Percentiles rank a stretch among this genome's conserved stretches.
These are phyloP conservation scores for Penicillium paneum DNA, from an alignment of 2,329 filamentous ascomycete genomes.

Conservation along the genomic window DNA sequence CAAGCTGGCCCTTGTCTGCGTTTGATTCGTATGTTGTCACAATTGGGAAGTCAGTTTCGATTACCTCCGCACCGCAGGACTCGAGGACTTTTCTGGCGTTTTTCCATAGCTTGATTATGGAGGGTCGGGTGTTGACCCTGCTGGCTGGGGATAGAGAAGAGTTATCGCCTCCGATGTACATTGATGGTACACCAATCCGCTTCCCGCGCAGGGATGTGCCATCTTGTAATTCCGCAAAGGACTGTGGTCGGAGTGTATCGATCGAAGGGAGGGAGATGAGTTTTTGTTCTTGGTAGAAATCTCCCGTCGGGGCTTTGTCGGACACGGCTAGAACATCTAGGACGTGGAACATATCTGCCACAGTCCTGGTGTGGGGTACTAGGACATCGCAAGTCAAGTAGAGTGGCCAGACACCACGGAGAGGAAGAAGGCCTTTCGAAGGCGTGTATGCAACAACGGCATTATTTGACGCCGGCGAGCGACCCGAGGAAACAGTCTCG, in stretches of 20 bases:
- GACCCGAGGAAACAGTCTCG: conserved; percentile 57
- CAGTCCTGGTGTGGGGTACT: conserved; percentile 52
- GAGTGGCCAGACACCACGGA: conserved; percentile 54
- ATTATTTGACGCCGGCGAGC: conserved; percentile 58
- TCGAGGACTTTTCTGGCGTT: conserved; percentile 28
- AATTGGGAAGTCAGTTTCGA: conserved; percentile 35
- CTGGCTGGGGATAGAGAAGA: conserved; percentile 35
- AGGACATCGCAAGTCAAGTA: conserved; percentile 57
- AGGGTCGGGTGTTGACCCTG: conserved; percentile 34
- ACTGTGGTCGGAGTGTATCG: conserved; percentile 31
- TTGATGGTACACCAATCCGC: conserved; percentile 50
- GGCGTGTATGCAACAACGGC: conserved; percentile 56
- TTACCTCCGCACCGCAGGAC: conserved; percentile 31
- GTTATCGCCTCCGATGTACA: conserved; percentile 48
- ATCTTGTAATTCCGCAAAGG: conserved; percentile 33
- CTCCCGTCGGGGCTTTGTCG: conserved; percentile 44
- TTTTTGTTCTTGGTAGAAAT: conserved; percentile 56
- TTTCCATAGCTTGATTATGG: conserved; percentile 41
- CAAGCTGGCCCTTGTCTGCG: conserved; percentile 29
- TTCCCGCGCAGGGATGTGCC: conserved; percentile 41
- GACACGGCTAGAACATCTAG: conserved; percentile 48
- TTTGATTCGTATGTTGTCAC: conserved; percentile 36
- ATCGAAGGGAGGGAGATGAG: conserved; percentile 43
- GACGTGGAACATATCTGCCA: conserved; percentile 51
- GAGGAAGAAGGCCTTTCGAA: conserved; percentile 51